Evolutionary conservation across 2,329 filamentous ascomycete genomes (phyloP).

Genomic region (Cladosporium austrohemisphaericum): DNA sequence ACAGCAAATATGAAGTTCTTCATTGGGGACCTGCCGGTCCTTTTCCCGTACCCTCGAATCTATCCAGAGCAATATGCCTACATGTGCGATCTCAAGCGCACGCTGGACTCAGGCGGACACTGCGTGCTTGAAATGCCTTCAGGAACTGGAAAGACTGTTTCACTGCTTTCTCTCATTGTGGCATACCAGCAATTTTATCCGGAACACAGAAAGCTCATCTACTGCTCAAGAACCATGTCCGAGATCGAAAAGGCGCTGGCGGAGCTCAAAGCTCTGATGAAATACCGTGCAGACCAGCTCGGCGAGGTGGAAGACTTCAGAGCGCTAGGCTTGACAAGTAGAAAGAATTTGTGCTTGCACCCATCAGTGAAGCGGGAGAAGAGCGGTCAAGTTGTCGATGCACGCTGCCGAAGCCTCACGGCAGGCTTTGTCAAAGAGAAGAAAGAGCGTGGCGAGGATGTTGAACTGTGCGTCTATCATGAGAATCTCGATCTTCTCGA

Average conservation of each 20-base stretch:
- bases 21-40: conserved; percentile 69
- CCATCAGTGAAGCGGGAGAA: conserved; percentile 95
- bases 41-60: conserved; percentile 72
- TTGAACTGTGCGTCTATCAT: conserved; percentile 92
- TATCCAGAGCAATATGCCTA: conserved; percentile 74
- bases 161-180: conserved; percentile 88
- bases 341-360: conserved; percentile 95
- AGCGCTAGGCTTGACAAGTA: conserved; percentile 85
- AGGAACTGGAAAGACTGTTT: conserved; percentile 95
- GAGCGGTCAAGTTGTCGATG: conserved; percentile 88
- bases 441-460: conserved; percentile 89
- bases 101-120: conserved; percentile 89
- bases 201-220: conserved; percentile 92
- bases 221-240: conserved; percentile 99
- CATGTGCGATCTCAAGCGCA: conserved; percentile 83
- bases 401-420: conserved; percentile 90
- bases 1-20: conserved; percentile 67
- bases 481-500: conserved; percentile 97
- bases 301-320: conserved; percentile 89
- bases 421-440: conserved; percentile 97
- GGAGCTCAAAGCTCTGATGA: conserved; percentile 90
- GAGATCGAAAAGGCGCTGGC: conserved; percentile 97
- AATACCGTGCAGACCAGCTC: conserved; percentile 85
- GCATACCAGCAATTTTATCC: conserved; percentile 94
- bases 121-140: conserved; percentile 99